A percentile compares a stretch with the other conserved stretches of the same genome.
Evolutionary conservation across 345 rosid genomes (phyloP).

Genomic region (Eucalyptus dawsonii): DNA sequence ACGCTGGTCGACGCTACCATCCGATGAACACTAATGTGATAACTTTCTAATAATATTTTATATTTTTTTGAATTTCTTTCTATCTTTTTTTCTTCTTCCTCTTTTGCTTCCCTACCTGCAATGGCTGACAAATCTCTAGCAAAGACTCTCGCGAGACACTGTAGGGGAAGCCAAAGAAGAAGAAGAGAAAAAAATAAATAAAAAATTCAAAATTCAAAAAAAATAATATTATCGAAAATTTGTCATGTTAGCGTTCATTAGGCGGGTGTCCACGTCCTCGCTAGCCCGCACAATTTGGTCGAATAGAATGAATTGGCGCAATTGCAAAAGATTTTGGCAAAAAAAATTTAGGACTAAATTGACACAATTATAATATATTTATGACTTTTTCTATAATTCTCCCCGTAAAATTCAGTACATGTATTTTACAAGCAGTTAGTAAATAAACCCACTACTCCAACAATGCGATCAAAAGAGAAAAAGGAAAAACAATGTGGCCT

Average conservation of each 20-base stretch:
- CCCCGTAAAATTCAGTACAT: not conserved
- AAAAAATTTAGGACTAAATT: accelerated
- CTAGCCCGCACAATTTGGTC: accelerated
- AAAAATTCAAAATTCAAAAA: too few species aligned
- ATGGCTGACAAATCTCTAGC: accelerated
- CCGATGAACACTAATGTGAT: accelerated
- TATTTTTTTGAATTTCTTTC: too few species aligned
- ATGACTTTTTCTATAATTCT: too few species aligned
- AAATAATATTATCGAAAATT: too few species aligned
- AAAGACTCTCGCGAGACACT: too few species aligned
- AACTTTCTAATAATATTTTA: too few species aligned
- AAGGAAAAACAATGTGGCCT: too few species aligned
- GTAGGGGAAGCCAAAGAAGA: too few species aligned
- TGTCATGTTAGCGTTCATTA: accelerated
- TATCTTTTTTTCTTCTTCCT: too few species aligned
- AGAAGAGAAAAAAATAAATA: too few species aligned
- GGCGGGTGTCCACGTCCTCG: accelerated
- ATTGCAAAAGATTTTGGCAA: accelerated
- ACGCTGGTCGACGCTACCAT: accelerated
- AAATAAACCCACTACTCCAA: not conserved
- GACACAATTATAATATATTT: accelerated
- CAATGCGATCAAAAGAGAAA: too few species aligned
- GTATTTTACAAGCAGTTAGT: not conserved
- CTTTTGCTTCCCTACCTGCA: too few species aligned
- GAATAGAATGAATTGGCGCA: accelerated